A percentile compares a stretch with the other conserved stretches of the same genome.
phyloP scores from a whole-genome alignment of 2,329 filamentous ascomycete genomes.

The Ambrosiella beaveri region DNA sequence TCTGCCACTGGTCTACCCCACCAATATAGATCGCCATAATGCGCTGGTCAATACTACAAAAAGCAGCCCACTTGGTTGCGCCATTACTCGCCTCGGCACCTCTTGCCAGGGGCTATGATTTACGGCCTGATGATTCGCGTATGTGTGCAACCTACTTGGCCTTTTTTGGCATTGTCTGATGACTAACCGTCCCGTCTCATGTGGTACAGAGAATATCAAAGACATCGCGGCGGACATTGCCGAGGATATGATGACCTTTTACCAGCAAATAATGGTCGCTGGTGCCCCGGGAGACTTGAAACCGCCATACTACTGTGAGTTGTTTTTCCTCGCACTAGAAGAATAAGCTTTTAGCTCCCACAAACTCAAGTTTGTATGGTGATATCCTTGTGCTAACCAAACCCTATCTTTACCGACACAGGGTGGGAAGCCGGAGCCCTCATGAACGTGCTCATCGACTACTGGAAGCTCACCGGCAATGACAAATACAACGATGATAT shows the following conservation, averaged over 20 bases:
- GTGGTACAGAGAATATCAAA: constrained; percentile 30
- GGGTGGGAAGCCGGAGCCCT: constrained; percentile 62
- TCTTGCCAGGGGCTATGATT: constrained; percentile 19
- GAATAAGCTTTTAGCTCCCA: neutral
- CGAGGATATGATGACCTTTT: constrained; percentile 29
- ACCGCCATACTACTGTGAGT: constrained; percentile 12
- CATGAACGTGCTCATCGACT: constrained; percentile 56
- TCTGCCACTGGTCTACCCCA: neutral
- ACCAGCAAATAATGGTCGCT: constrained; percentile 15
- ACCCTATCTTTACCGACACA: constrained; percentile 25
- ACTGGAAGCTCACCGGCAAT: constrained; percentile 72
- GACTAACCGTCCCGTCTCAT: neutral
- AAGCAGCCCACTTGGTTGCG: neutral
- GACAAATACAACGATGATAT: constrained; percentile 51
- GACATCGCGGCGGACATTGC: constrained; percentile 32
- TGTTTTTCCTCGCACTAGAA: neutral
- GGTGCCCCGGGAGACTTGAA: constrained; percentile 19
- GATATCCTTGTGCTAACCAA: neutral
- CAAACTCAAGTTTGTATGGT: neutral
- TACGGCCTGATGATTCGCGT: constrained; percentile 19
- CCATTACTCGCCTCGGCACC: neutral
- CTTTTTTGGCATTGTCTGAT: neutral
- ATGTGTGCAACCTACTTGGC: neutral
- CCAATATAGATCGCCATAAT: neutral
- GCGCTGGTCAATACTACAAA: too few species aligned